Percentiles rank a stretch among this genome's conserved stretches.
phyloP scores from a whole-genome alignment of 495 filamentous ascomycete species.

The Podospora didyma region DNA sequence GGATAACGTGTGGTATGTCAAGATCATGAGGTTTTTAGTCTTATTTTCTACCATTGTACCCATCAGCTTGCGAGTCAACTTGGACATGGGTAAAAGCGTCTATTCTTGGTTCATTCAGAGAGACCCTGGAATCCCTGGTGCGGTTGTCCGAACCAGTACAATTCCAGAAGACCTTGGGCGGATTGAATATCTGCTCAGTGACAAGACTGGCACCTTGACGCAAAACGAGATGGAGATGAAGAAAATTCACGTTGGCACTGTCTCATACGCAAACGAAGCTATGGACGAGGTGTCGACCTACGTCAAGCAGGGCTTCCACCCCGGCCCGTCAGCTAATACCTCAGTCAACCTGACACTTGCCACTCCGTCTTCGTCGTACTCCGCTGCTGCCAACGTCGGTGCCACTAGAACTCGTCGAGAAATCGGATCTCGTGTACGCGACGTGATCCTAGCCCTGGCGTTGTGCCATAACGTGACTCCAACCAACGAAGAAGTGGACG shows the following conservation, averaged over 20 bases:
- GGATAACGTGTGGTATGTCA: conserved; percentile 77
- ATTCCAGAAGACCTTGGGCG: conserved; percentile 95
- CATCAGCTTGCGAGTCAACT: conserved; percentile 91
- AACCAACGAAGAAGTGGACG: conserved; percentile 72
- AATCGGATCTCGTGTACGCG: conserved; percentile 86
- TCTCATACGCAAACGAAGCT: conserved; percentile 95
- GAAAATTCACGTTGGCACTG: conserved; percentile 96
- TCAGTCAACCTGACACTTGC: conserved; percentile 45
- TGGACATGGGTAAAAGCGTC: conserved; percentile 94
- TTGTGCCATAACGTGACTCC: conserved; percentile 98
- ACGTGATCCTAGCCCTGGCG: conserved; percentile 85
- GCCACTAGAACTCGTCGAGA: conserved; percentile 82
- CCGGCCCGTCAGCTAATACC: conserved; percentile 33
- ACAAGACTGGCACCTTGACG: conserved; percentile 96
- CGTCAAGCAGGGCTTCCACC: conserved; percentile 73
- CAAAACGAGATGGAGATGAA: conserved; percentile 99
- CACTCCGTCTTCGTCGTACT: conserved; percentile 70
- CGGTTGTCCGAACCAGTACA: conserved; percentile 92
- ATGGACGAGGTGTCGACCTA: conserved; percentile 95
- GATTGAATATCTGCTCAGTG: conserved; percentile 93
- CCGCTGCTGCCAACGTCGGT: conserved; percentile 52
- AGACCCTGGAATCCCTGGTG: conserved; percentile 82
- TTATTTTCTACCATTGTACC: conserved; percentile 99
- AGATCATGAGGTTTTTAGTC: conserved; percentile 92
- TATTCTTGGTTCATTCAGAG: conserved; percentile 95